Evolutionary conservation across 2,329 filamentous ascomycete genomes (phyloP).

Genomic region (Neofusicoccum cordaticola): DNA sequence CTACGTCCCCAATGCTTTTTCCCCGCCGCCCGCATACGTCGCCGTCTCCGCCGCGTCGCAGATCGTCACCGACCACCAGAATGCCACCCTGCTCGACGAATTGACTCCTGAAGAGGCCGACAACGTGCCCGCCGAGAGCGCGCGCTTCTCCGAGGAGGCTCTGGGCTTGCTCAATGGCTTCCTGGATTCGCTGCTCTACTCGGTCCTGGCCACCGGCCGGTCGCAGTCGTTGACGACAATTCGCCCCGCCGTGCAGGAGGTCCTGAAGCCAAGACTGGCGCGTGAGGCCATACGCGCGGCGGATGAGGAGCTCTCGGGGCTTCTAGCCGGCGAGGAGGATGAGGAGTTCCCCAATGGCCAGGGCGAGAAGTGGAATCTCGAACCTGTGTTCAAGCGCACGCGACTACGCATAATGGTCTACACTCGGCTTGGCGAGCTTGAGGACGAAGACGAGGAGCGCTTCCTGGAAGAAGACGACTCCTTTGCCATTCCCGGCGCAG

Average conservation of each 20-base stretch:
- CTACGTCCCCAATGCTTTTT: conserved; percentile 65
- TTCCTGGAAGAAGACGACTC: conserved; percentile 63
- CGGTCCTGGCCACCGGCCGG: conserved; percentile 75
- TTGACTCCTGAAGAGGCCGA: conserved; percentile 67
- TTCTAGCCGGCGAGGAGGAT: conserved; percentile 77
- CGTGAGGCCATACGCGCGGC: conserved; percentile 79
- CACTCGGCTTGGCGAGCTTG: conserved; percentile 91
- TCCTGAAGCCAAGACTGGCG: conserved; percentile 85
- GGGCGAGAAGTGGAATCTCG: conserved; percentile 72
- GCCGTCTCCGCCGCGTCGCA: conserved; percentile 84
- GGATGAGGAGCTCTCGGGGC: conserved; percentile 83
- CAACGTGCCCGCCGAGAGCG: conserved; percentile 57
- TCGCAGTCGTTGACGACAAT: conserved; percentile 74
- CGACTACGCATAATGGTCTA: conserved; percentile 97
- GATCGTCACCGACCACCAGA: conserved; percentile 85
- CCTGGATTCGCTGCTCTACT: conserved; percentile 88
- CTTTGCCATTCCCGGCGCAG: conserved; percentile 30
- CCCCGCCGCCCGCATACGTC: conserved; percentile 82
- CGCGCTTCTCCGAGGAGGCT: conserved; percentile 69
- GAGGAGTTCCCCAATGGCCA: conserved; percentile 40
- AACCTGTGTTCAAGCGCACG: conserved; percentile 90
- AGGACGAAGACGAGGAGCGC: conserved; percentile 94
- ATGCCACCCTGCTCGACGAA: conserved; percentile 68
- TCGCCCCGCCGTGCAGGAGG: conserved; percentile 77
- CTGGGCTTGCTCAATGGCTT: conserved; percentile 84